A percentile compares a stretch with the other conserved stretches of the same genome.
phyloP scores from a whole-genome alignment of 2,329 filamentous ascomycete genomes.

The Chrysoporthe deuterocubensis region DNA sequence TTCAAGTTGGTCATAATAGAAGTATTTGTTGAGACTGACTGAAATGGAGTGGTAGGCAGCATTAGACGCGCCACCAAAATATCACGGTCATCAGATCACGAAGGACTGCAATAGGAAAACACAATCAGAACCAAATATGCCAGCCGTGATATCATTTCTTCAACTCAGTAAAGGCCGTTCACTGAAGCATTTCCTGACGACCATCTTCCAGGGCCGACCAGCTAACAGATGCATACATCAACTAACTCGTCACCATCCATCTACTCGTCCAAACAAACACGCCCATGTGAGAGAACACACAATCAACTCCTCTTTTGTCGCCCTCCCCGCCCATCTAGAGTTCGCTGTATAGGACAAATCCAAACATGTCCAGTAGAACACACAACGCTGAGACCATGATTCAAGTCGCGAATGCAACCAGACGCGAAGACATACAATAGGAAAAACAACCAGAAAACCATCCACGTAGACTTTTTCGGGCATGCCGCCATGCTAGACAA shows the following conservation, averaged over 20 bases:
- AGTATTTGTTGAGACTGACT: too few relatives aligned
- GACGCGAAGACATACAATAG: slow-evolving; percentile 14
- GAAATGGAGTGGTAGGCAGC: too few relatives aligned
- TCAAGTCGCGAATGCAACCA: slow-evolving; percentile 23
- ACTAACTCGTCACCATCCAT: slow-evolving; percentile 10
- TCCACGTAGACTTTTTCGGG: slow-evolving; percentile 15
- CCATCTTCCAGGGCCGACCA: slow-evolving; percentile 20
- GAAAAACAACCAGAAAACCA: slow-evolving; percentile 32
- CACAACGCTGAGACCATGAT: slow-evolving; percentile 2
- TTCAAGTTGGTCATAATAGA: too few relatives aligned
- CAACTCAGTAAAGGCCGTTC: slow-evolving; percentile 5
- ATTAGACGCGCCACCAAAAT: too few relatives aligned
- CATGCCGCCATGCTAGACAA: slow-evolving; percentile 23
- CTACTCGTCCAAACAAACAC: slow-evolving; percentile 6
- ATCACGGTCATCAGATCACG: not conserved
- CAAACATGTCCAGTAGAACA: slow-evolving; percentile 12
- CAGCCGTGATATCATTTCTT: slow-evolving; percentile 28
- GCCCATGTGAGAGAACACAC: slow-evolving; percentile 1
- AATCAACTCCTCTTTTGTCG: not conserved
- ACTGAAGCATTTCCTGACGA: not conserved
- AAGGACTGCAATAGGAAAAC: too few relatives aligned
- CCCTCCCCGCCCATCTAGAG: not conserved
- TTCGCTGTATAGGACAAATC: slow-evolving; percentile 29
- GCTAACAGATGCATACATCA: slow-evolving; percentile 18
- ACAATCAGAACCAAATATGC: slow-evolving; percentile 1